Evolutionary conservation across 768 basidiomycete species (phyloP).

Genomic region (Trametes meyenii): DNA sequence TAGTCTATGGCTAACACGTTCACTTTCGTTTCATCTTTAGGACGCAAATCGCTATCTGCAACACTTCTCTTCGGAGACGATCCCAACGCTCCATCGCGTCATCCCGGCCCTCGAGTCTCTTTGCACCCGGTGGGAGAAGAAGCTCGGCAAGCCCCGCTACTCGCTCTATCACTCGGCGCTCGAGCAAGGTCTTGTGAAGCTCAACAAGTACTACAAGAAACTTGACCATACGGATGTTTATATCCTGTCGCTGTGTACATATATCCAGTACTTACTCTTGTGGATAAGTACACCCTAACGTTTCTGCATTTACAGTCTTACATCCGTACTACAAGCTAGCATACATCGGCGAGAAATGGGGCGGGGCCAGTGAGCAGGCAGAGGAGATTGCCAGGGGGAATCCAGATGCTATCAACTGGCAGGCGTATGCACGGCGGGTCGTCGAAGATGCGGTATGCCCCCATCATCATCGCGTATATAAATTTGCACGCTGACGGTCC

Average conservation of each 20-base stretch:
- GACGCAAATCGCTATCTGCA: background rate
- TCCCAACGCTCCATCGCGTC: slow-evolving; percentile 31
- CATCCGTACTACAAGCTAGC: background rate
- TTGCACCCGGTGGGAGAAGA: slow-evolving; percentile 33
- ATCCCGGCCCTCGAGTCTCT: slow-evolving; percentile 36
- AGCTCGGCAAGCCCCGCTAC: slow-evolving; percentile 16
- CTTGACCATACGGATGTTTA: background rate
- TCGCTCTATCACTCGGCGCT: slow-evolving; percentile 17
- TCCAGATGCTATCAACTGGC: background rate
- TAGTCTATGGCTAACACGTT: no score
- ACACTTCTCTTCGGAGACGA: slow-evolving; percentile 30
- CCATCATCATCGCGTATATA: no score
- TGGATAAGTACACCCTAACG: background rate
- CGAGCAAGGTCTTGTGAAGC: background rate
- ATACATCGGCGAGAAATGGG: background rate
- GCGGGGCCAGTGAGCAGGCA: background rate
- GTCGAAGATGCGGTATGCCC: background rate
- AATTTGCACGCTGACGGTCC: no score
- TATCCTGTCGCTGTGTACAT: background rate
- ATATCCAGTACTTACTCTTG: background rate
- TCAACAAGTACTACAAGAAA: background rate
- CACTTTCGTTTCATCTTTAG: no score
- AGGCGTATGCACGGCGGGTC: background rate
- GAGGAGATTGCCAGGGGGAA: background rate
- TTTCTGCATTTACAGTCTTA: no score